Base-by-base conservation (phyloP, 805 yeast genomes). In the Cyberlindnera euphorbiiphila region DNA sequence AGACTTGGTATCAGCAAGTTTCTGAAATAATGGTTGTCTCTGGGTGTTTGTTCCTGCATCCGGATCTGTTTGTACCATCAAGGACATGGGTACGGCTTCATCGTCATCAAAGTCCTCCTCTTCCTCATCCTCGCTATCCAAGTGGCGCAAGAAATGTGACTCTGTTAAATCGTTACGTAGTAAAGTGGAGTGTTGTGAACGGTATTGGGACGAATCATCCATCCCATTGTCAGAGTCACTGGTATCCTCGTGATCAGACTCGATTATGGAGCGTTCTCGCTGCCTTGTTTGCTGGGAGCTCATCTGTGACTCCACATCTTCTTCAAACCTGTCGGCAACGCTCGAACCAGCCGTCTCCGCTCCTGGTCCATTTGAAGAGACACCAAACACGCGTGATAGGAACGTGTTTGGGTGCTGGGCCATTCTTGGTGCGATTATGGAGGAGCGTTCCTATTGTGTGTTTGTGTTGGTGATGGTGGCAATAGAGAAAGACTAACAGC, bases 331-430 rank as follows among this genome's bases (percentile, higher is more conserved):
- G 31, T 38, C 41, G 7, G 38, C 31, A 10, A 52, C 32, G 18
- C 49, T 40, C 4, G 56, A 49, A 17, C 50, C 29, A 32, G 50
- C 59, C 4, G 49, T 37, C 15, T 48, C 57, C 11, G 34, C 44
- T 12, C 29, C 42, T 14, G 49, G 54, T 18, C 41, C 51, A 4
- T 57, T 53, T 9, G 68, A 63, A 27, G 58, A 55, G 32, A 62
- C 54, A 4, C 84, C 85, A 58, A 79, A 78, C 16, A 79, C 81
- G 28, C 85, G 64, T 9, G 82, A 76, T 42, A 79, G 64, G 50
- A 79, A 79, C 6, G 39, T 36, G 48, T 76, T 77, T 6, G 47
- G 51, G 13, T 50, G 40, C 22, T 45, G 50, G n/a, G 41, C 34
- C 45, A 41, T 41, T n/a, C n/a, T n/a, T n/a, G n/a, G n/a, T n/a